Conservation (phyloP, 192 early-diverging fungal genomes). For the Gaertneriomyces semiglobifer region DNA sequence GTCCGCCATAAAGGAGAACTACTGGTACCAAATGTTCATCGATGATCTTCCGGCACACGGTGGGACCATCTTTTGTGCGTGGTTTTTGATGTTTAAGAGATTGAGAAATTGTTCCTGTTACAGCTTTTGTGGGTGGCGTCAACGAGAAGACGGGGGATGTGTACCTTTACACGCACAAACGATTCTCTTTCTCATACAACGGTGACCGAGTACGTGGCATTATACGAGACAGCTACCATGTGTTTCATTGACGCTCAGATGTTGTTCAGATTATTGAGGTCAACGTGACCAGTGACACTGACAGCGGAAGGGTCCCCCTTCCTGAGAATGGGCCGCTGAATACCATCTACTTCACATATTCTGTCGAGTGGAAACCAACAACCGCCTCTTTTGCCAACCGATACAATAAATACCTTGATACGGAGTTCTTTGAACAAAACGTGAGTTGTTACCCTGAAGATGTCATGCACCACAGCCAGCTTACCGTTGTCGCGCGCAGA, state of each 20-base stretch:
- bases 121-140: conserved; percentile 36
- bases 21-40: conserved; percentile 61
- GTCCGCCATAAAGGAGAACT: conserved; percentile 63
- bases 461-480: neutral
- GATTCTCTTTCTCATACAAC: conserved; percentile 62
- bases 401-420: conserved; percentile 81
- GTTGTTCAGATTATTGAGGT: conserved; percentile 55
- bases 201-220: conserved; percentile 43
- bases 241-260: conserved; percentile 21
- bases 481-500: conserved; percentile 32
- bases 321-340: conserved; percentile 6
- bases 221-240: neutral
- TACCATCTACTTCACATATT: conserved; percentile 66
- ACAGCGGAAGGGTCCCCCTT: conserved; percentile 10
- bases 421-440: conserved; percentile 78
- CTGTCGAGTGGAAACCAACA: conserved; percentile 61
- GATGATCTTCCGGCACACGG: conserved; percentile 61
- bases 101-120: neutral
- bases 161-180: conserved; percentile 60
- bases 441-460: conserved; percentile 39
- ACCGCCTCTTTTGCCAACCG: conserved; percentile 63
- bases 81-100: neutral
- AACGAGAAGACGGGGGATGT: conserved; percentile 7
- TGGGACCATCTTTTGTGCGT: conserved; percentile 2
- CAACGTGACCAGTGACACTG: conserved; percentile 17